phyloP scores from a whole-genome alignment of 139 green algal genomes.

The Gonium pectorale region DNA sequence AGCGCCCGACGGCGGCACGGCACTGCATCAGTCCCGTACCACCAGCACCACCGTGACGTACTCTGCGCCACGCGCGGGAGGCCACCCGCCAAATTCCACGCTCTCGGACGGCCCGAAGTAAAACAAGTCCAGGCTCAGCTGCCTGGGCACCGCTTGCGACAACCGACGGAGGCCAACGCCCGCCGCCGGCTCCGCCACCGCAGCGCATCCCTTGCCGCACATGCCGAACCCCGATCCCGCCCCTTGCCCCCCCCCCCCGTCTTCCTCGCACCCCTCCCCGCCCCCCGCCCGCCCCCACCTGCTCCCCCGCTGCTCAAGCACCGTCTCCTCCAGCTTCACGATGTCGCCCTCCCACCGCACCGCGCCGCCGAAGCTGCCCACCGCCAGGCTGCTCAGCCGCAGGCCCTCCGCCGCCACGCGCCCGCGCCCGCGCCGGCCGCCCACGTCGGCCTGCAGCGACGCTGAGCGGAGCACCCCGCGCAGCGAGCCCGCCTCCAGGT shows the following conservation, averaged over 20 bases:
- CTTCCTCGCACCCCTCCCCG: background rate
- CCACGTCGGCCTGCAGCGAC: constrained; percentile 77
- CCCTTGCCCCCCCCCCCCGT: background rate
- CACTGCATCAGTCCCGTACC: no score
- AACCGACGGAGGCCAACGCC: no score
- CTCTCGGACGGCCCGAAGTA: no score
- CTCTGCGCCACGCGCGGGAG: no score
- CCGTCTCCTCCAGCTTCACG: constrained; percentile 84
- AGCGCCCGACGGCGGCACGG: no score
- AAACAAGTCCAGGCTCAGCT: no score
- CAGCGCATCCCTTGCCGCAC: no score
- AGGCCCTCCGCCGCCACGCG: constrained; percentile 65
- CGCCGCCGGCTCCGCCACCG: no score
- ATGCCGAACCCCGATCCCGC: background rate
- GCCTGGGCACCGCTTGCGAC: no score
- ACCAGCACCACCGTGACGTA: background rate
- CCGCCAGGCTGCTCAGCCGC: constrained; percentile 76
- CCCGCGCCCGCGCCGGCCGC: constrained; percentile 61
- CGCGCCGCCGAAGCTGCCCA: constrained; percentile 40
- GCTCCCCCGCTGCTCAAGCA: constrained; percentile 77
- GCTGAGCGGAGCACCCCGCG: constrained; percentile 78
- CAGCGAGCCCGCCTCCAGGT: constrained; percentile 90
- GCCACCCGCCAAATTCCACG: no score
- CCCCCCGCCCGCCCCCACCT: constrained; percentile 20
- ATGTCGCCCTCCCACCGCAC: constrained; percentile 88